Evolutionary conservation across 495 filamentous ascomycete genomes (phyloP).

Genomic region (Hyaloscypha bicolor): DNA sequence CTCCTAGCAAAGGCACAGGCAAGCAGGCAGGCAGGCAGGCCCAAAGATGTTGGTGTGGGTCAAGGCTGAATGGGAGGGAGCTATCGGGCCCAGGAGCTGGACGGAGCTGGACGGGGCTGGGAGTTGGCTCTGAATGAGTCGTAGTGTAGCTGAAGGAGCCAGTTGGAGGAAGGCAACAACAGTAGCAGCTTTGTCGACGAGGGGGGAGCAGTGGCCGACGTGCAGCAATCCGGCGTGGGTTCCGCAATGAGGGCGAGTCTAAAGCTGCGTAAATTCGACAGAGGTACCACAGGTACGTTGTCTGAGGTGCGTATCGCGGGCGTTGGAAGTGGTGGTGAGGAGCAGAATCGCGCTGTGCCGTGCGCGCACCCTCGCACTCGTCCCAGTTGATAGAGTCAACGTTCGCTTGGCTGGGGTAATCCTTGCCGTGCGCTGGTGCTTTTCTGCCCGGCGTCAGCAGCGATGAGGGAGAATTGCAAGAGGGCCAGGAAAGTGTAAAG

Average conservation of each 20-base stretch:
- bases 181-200: not conserved
- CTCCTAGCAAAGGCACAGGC: conserved; percentile 8
- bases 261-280: not conserved
- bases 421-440: not conserved
- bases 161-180: not conserved
- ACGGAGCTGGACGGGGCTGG: not conserved
- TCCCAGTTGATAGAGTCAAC: conserved; percentile 8
- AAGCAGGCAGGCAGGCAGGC: conserved; percentile 1
- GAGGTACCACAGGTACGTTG: conserved; percentile 3
- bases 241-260: not conserved
- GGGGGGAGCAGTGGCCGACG: not conserved
- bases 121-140: conserved; percentile 12
- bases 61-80: conserved; percentile 25
- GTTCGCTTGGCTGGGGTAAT: conserved; percentile 16
- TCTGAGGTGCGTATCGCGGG: not conserved
- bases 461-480: not conserved
- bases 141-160: conserved; percentile 6
- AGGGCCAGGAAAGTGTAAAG: no score
- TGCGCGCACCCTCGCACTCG: not conserved
- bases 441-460: not conserved
- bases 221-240: not conserved
- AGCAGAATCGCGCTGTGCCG: conserved; percentile 18
- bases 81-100: conserved; percentile 3
- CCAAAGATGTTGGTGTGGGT: conserved; percentile 25
- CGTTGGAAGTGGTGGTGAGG: not conserved